Evolutionary conservation across 2,329 filamentous ascomycete species (phyloP).

Genomic region (Aureobasidium subglaciale): DNA sequence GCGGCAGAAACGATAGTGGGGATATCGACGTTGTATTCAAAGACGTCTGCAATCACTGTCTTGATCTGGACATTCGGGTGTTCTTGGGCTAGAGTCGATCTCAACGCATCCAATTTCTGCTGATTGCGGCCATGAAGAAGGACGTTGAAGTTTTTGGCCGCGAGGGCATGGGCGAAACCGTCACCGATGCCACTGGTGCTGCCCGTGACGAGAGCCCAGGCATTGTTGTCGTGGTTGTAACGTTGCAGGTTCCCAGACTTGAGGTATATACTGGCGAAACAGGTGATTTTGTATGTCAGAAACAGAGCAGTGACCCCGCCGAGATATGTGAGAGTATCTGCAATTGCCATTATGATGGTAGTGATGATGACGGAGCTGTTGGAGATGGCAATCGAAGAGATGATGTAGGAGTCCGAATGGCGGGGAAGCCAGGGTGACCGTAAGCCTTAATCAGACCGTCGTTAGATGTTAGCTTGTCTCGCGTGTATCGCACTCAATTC

Average conservation of each 20-base stretch:
- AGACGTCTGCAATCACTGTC: slow-evolving; percentile 40
- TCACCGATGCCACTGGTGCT: slow-evolving; percentile 50
- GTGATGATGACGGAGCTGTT: neutral
- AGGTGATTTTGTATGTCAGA: slow-evolving; percentile 17
- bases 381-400: neutral
- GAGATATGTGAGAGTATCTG: neutral
- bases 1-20: slow-evolving; percentile 23
- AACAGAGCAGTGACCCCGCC: neutral
- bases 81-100: slow-evolving; percentile 31
- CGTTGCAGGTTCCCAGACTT: slow-evolving; percentile 21
- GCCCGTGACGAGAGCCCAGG: slow-evolving; percentile 48
- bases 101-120: slow-evolving; percentile 40
- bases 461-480: too few species aligned
- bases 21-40: slow-evolving; percentile 24
- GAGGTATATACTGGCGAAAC: slow-evolving; percentile 22
- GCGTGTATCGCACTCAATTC: too few species aligned
- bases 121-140: slow-evolving; percentile 51
- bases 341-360: neutral
- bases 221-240: slow-evolving; percentile 19
- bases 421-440: neutral
- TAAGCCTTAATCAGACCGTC: too few species aligned
- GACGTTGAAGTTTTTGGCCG: slow-evolving; percentile 47
- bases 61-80: slow-evolving; percentile 37
- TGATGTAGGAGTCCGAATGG: too few species aligned
- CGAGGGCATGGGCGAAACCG: slow-evolving; percentile 46